A percentile compares a stretch with the other conserved stretches of the same genome.
Conservation (phyloP, 805 yeast species). For the Zygoascus tannicola region DNA sequence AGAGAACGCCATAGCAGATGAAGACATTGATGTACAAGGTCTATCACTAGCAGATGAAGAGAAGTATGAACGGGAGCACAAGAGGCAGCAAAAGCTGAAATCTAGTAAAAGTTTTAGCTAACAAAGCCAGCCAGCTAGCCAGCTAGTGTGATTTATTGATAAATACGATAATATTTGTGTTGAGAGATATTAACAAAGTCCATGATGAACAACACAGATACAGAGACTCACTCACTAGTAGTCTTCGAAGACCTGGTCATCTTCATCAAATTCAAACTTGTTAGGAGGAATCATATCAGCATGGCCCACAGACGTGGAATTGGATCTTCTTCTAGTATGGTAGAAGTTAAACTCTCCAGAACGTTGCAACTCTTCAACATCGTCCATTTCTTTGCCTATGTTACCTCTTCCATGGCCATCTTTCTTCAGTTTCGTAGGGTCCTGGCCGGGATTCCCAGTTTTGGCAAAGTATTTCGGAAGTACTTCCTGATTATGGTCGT, state of each 20-base stretch:
- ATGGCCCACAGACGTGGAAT: slow-evolving; percentile 21
- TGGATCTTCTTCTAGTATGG: slow-evolving; percentile 30
- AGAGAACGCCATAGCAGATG: slow-evolving; percentile 3
- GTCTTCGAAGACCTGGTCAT: slow-evolving; percentile 15
- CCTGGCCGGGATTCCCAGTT: slow-evolving; percentile 48
- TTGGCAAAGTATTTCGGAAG: slow-evolving; percentile 67
- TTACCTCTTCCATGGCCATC: slow-evolving; percentile 79
- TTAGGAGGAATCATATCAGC: slow-evolving; percentile 11
- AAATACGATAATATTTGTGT: too few species aligned
- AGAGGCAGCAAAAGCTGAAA: slow-evolving; percentile 1
- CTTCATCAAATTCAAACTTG: slow-evolving; percentile 14
- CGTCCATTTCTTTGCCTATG: slow-evolving; percentile 83
- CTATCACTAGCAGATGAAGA: slow-evolving; percentile 2
- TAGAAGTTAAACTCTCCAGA: slow-evolving; percentile 42
- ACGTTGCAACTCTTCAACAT: slow-evolving; percentile 52
- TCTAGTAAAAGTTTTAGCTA: slow-evolving; percentile 2
- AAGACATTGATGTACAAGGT: slow-evolving; percentile 2
- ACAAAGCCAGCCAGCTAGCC: too few species aligned
- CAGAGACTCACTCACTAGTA: background rate
- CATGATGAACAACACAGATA: too few species aligned
- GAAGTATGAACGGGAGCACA: slow-evolving; percentile 2
- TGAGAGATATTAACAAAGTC: too few species aligned
- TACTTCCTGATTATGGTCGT: slow-evolving; percentile 8
- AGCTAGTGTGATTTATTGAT: background rate
- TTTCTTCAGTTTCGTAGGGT: slow-evolving; percentile 72